Percentiles rank a stretch among this genome's conserved stretches.
Evolutionary conservation across 2,329 filamentous ascomycete genomes (phyloP).

Genomic region (Plectosphaerella plurivora): DNA sequence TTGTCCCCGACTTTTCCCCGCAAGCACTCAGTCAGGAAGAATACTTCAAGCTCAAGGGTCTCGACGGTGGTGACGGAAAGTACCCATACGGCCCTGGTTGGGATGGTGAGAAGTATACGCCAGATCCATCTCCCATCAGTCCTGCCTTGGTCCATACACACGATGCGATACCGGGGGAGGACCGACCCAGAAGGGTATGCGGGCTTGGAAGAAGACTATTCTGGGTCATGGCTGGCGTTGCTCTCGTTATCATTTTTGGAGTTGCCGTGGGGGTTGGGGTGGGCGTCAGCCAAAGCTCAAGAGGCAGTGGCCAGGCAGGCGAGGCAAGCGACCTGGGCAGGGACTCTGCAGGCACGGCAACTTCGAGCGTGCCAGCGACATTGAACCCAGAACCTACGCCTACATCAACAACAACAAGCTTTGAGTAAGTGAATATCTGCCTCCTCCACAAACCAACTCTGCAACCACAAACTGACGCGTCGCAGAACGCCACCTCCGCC

Average conservation of each 20-base stretch:
- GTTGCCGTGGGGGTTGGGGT: conserved; percentile 9
- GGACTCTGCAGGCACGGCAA: neutral
- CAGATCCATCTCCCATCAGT: neutral
- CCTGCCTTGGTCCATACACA: neutral
- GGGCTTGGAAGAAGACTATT: conserved; percentile 8
- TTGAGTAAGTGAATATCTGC: neutral
- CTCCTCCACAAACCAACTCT: too few species aligned
- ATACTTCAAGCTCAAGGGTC: neutral
- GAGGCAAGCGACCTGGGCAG: neutral
- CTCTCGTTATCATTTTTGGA: conserved; percentile 5
- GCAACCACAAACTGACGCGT: neutral
- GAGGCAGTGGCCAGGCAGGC: neutral
- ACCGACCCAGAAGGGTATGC: conserved; percentile 2
- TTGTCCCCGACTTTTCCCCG: conserved; percentile 4
- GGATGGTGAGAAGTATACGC: neutral
- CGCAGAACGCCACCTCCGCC: neutral
- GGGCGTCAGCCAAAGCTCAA: neutral
- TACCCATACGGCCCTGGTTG: neutral
- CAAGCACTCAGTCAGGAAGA: conserved; percentile 1
- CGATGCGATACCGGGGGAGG: neutral
- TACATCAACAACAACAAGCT: too few species aligned
- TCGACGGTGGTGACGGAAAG: conserved; percentile 1
- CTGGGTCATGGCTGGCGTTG: conserved; percentile 5
- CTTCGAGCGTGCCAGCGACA: neutral
- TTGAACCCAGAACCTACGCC: neutral